Base-by-base conservation (phyloP, 305 asterid species). In the Ilex paraguariensis region DNA sequence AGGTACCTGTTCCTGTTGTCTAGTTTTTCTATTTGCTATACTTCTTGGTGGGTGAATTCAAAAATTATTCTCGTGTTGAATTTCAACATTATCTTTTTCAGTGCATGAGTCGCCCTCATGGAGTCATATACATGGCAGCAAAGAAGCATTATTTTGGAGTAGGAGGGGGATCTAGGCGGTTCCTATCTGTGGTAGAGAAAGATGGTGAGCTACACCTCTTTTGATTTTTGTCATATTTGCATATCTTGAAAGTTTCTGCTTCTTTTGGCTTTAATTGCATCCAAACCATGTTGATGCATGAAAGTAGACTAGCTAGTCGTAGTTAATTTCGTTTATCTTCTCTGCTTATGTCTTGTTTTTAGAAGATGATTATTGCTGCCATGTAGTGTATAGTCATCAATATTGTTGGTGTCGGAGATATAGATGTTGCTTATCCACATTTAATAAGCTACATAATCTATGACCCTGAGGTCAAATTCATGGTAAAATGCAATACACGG, bases 131-230 rank as follows among this genome's bases (percentile, higher is more conserved):
- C 70, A 75, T 92, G 94, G 96, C 98, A 54, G 98, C 97, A 68
- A 92, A 90, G 84, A 92, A 92, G 66, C 63, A 90, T 73, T 92
- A 92, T 70, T 90, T 92, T 65, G 98, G 98, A 64, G 98, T 92
- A 0, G 98, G 98, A 55, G 98, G 98, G 61, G 98, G 98, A 72
- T 85, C 97, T 11, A 78, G 95, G 74, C 79, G 78, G 46, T 90
- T 90, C 68, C 67, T 90, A 15, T 90, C 97, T 45, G 13, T 90
- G 32, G 83, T 82, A 15, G 99, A 86, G 70, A 84, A 88, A 69
- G 91, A 86, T 33, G 89, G 99, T 87, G 65, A 72, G 85, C 68
- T 62, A 6, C 39, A 42, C 56, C 52, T 72, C 58, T 21, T 60
- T 45, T 44, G 33, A 61, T 54, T 54, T 1, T 40, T 0, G 5